Percentiles rank a stretch among this genome's conserved stretches.
phyloP scores from a whole-genome alignment of 2,329 filamentous ascomycete genomes.

The Clarireedia homoeocarpa region DNA sequence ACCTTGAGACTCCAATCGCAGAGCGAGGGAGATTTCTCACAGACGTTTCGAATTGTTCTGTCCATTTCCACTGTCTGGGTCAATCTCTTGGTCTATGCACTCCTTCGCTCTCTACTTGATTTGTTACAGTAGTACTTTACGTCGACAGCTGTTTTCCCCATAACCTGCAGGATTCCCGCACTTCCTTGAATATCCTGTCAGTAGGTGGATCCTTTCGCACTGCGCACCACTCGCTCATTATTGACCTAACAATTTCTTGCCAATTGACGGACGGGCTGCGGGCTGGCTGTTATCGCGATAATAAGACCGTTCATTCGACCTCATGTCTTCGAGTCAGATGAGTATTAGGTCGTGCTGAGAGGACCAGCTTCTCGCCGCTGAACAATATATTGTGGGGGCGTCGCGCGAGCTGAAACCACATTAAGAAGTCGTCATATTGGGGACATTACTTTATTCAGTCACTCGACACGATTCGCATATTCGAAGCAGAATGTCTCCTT shows the following conservation, averaged over 20 bases:
- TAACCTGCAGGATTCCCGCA: constrained; percentile 9
- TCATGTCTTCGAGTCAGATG: constrained; percentile 20
- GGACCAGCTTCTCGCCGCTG: constrained; percentile 7
- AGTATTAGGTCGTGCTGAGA: constrained; percentile 23
- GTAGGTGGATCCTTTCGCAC: constrained; percentile 1
- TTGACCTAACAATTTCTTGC: constrained; percentile 17
- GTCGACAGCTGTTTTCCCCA: constrained; percentile 9
- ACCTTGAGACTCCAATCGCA: constrained; percentile 5
- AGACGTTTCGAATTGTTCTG: constrained; percentile 21
- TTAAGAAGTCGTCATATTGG: constrained; percentile 11
- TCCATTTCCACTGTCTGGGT: constrained; percentile 22
- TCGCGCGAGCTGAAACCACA: constrained; percentile 14
- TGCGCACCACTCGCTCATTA: background rate
- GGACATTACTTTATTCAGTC: constrained; percentile 4
- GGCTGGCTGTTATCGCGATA: background rate
- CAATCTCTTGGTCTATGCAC: constrained; percentile 12
- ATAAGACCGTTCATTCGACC: constrained; percentile 16
- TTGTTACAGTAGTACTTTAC: constrained; percentile 5
- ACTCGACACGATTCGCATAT: constrained; percentile 10
- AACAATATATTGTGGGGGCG: constrained; percentile 15
- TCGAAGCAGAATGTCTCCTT: constrained; percentile 18
- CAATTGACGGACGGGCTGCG: background rate
- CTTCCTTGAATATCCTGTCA: constrained; percentile 3
- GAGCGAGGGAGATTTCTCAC: constrained; percentile 9
- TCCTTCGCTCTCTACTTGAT: background rate